A percentile compares a stretch with the other conserved stretches of the same genome.
Evolutionary conservation across 169 alveolate species (phyloP).

Genomic region (Perkinsus chesapeaki): DNA sequence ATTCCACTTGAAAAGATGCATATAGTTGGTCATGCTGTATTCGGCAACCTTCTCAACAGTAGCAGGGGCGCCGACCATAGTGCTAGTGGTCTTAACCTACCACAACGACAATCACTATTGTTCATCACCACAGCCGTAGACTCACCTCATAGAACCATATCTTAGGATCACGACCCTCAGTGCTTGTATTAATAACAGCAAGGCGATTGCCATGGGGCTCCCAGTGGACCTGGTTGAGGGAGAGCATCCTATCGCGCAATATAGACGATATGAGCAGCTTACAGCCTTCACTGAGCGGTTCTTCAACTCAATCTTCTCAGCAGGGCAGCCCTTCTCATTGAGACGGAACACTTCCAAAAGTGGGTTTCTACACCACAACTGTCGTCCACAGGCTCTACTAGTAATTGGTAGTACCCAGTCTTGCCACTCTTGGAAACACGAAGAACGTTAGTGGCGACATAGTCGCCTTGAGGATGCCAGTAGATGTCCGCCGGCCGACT

Average conservation of each 20-base stretch:
- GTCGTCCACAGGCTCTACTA: background rate
- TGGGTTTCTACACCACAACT: conserved; percentile 12
- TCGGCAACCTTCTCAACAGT: background rate
- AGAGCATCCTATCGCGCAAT: too few species aligned
- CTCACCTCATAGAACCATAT: background rate
- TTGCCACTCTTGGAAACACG: conserved; percentile 32
- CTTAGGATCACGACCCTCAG: background rate
- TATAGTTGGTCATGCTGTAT: background rate
- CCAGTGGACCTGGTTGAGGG: background rate
- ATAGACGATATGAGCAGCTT: too few species aligned
- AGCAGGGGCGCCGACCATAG: background rate
- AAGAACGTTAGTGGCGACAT: conserved; percentile 31
- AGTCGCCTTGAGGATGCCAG: conserved; percentile 41
- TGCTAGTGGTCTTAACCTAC: background rate
- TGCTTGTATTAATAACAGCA: background rate
- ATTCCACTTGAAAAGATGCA: background rate
- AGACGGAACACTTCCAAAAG: conserved; percentile 35
- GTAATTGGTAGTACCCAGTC: conserved; percentile 18
- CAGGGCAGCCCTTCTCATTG: conserved; percentile 33
- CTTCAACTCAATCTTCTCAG: conserved; percentile 14
- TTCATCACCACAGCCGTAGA: background rate
- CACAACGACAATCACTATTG: background rate
- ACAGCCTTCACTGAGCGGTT: background rate
- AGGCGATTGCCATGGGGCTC: background rate
- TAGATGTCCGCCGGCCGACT: conserved; percentile 20